Evolutionary conservation across 2,329 filamentous ascomycete species (phyloP), one percentile per base, ranked within the genome.

Genomic region (Aphanocladium album): DNA sequence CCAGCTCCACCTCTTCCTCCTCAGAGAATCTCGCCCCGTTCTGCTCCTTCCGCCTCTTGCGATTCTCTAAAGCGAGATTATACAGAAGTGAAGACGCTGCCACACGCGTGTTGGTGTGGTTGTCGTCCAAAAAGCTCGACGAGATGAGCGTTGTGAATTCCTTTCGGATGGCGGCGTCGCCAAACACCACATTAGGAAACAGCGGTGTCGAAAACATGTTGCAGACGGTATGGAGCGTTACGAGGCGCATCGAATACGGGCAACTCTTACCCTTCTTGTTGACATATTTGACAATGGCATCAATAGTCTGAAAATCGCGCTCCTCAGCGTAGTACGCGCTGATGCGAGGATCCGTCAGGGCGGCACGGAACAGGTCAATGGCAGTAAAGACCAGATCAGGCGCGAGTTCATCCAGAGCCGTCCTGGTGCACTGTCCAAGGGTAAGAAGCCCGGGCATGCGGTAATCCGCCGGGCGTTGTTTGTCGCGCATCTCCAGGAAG

Each of bases 291-390:
- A 91, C 71, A 2, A 96, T 74, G 0, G 82, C 77, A 37, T 80
- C 70, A 16, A 93, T 77, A 0, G 89, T 91, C 57, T 76, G 74
- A 61, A 90, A 86, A 9, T 78, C 78, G 17, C 78, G 71, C 71
- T 97, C 91, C 70, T 95, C 89, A 1, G 90, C 90, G 64, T 92
- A 92, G 74, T 86, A 96, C 19, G 89, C 89, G 63, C 89, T 91
- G 17, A 96, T 80, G 43, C 93, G 85, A 0, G 88, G 80, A 67
- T 98, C 93, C 14, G 87, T 79, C 60, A 96, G 83, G 0, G 89
- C 84, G 64, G 90, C 84, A 23, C 95, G 84, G 55, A 96, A 82
- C 1, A 99, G 82, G 70, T 98, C 95, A n/a, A 96, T 82, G 0
- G 93, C 79, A 1, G 91, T 84, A 70, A 98, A 98, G 47, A 92